A percentile compares a stretch with the other conserved stretches of the same genome.
These are phyloP conservation scores for Ascobolus immersus DNA, from an alignment of 495 filamentous ascomycete genomes.

Conservation along the genomic window DNA sequence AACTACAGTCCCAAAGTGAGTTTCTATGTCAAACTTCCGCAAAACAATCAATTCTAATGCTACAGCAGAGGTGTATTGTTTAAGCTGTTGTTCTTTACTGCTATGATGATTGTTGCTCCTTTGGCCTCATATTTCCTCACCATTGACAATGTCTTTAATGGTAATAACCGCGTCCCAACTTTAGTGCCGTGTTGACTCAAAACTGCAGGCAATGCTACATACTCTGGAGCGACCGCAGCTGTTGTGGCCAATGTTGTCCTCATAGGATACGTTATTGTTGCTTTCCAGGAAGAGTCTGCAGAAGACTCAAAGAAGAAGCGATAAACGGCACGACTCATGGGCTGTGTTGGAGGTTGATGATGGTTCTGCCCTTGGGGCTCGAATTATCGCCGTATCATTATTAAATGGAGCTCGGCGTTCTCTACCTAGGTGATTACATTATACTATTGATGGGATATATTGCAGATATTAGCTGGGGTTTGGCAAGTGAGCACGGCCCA, in stretches of 20 bases:
- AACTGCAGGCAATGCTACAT: constrained; percentile 53
- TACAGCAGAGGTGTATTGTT: constrained; percentile 48
- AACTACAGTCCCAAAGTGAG: constrained; percentile 14
- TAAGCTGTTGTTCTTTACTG: constrained; percentile 70
- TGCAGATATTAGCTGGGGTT: too few relatives aligned
- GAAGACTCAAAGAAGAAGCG: constrained; percentile 39
- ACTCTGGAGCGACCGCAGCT: constrained; percentile 59
- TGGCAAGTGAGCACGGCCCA: too few relatives aligned
- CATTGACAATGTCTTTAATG: constrained; percentile 47
- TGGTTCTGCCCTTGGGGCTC: constrained; percentile 1
- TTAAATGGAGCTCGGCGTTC: too few relatives aligned
- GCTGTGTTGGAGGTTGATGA: constrained; percentile 4
- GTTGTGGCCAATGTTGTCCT: constrained; percentile 77
- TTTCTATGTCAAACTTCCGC: constrained; percentile 36
- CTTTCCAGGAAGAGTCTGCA: constrained; percentile 70
- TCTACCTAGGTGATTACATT: too few relatives aligned
- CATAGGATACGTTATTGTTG: constrained; percentile 72
- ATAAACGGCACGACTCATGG: too few relatives aligned
- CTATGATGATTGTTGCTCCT: constrained; percentile 68
- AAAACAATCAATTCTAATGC: background rate
- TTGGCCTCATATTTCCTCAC: constrained; percentile 71
- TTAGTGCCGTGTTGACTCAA: background rate
- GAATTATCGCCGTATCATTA: too few relatives aligned
- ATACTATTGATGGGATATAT: too few relatives aligned
- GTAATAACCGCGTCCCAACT: constrained; percentile 22